Percentiles rank a stretch among this genome's conserved stretches.
phyloP scores from a whole-genome alignment of 129 eudicot genomes.

The Silybum marianum region DNA sequence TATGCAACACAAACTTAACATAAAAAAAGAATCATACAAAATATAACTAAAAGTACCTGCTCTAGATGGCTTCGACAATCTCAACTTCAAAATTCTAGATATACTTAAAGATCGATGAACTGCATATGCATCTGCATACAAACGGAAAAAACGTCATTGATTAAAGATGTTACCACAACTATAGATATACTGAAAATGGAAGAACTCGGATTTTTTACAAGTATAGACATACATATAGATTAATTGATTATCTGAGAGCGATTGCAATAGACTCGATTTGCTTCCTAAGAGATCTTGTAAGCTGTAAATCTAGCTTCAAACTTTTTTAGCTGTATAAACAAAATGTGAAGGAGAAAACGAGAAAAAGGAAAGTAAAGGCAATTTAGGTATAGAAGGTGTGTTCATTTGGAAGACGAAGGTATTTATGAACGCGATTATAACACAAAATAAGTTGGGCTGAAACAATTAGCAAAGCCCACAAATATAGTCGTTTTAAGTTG shows the following conservation, averaged over 20 bases:
- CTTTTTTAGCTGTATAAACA: not conserved
- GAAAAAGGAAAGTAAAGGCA: not conserved
- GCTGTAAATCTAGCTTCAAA: not conserved
- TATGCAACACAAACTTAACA: not conserved
- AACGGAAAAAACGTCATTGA: not conserved
- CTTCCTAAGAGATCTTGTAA: not conserved
- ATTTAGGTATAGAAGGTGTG: not conserved
- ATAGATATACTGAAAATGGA: slow-evolving; percentile 10
- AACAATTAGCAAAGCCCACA: not conserved
- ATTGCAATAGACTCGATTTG: not conserved
- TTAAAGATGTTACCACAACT: not conserved
- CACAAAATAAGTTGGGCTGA: not conserved
- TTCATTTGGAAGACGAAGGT: not conserved
- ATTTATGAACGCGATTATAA: not conserved
- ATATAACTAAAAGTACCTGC: slow-evolving; percentile 5
- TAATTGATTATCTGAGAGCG: not conserved
- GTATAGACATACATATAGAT: slow-evolving; percentile 9
- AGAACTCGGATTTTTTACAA: not conserved
- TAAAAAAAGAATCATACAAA: not conserved
- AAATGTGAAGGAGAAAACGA: not conserved
- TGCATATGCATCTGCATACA: not conserved
- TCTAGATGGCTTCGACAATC: slow-evolving; percentile 7
- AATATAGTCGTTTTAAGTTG: not conserved
- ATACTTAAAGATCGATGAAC: not conserved
- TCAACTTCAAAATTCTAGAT: not conserved